Evolutionary conservation across 1,284 basidiomycete species (phyloP).

Genomic region (Tylopilus orsonianus): DNA sequence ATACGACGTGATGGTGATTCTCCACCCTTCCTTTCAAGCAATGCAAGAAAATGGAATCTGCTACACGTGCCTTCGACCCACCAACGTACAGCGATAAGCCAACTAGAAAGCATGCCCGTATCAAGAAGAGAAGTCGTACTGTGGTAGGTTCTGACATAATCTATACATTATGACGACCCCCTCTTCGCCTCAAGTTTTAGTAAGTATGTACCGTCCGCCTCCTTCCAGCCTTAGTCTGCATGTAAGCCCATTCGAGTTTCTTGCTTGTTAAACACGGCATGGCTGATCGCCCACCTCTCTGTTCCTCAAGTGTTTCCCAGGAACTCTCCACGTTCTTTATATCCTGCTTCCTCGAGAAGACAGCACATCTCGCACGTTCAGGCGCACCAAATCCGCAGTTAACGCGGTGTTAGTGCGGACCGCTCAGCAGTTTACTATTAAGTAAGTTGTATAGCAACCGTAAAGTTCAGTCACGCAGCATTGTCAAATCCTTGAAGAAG

Average conservation of each 20-base stretch:
- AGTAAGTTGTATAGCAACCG: constrained; percentile 1
- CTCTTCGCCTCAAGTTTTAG: too few species aligned
- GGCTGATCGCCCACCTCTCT: neutral
- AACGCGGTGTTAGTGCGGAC: constrained; percentile 10
- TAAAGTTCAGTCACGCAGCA: neutral
- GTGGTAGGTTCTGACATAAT: neutral
- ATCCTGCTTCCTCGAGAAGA: constrained; percentile 1
- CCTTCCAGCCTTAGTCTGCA: too few species aligned
- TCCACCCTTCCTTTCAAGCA: constrained; percentile 28
- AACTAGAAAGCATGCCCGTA: neutral
- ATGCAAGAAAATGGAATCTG: constrained; percentile 24
- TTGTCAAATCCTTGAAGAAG: neutral
- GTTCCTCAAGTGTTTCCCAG: neutral
- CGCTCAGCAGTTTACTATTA: neutral
- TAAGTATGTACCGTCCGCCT: too few species aligned
- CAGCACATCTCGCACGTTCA: neutral
- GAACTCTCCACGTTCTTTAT: neutral
- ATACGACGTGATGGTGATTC: constrained; percentile 25
- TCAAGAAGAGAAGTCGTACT: constrained; percentile 3
- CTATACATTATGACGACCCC: neutral
- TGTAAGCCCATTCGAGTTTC: neutral
- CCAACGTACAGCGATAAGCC: constrained; percentile 8
- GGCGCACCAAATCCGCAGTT: constrained; percentile 6
- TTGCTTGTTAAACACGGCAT: neutral
- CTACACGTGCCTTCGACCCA: constrained; percentile 19